Evolutionary conservation across 257 asterid species (phyloP).

Genomic region (Plantago ovata): DNA sequence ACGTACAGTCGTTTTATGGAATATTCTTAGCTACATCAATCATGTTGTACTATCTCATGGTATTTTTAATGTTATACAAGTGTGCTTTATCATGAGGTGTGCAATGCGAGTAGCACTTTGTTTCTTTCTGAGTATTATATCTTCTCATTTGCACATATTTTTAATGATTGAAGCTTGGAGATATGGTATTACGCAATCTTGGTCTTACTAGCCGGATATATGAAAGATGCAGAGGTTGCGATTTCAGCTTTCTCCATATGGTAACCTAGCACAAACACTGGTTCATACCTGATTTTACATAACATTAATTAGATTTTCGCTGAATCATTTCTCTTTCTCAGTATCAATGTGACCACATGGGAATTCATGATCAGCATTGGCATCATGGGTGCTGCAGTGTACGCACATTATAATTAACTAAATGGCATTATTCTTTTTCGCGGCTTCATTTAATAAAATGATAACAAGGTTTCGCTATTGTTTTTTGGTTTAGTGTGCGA

Average conservation of each 20-base stretch:
- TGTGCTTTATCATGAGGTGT: no score
- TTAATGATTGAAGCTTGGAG: neutral
- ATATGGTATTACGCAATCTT: constrained; percentile 10
- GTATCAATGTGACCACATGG: neutral
- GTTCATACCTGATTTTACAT: no score
- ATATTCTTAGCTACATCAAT: no score
- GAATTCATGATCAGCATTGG: constrained; percentile 1
- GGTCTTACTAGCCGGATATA: constrained; percentile 4
- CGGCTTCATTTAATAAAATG: no score
- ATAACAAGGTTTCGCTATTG: neutral
- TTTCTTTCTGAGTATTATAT: no score
- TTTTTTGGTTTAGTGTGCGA: neutral
- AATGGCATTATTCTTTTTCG: neutral
- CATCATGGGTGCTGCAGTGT: constrained; percentile 8
- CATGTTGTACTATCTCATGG: no score
- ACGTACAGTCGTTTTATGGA: no score
- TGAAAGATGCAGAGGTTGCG: constrained; percentile 10
- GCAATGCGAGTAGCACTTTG: no score
- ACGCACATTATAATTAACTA: neutral
- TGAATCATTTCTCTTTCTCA: neutral
- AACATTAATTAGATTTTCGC: no score
- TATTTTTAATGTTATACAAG: no score
- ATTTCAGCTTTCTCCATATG: constrained; percentile 16
- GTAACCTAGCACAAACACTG: neutral
- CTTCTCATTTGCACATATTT: no score